Evolutionary conservation across 139 green algal genomes (phyloP).

Genomic region (Astrephomene gubernaculifera): DNA sequence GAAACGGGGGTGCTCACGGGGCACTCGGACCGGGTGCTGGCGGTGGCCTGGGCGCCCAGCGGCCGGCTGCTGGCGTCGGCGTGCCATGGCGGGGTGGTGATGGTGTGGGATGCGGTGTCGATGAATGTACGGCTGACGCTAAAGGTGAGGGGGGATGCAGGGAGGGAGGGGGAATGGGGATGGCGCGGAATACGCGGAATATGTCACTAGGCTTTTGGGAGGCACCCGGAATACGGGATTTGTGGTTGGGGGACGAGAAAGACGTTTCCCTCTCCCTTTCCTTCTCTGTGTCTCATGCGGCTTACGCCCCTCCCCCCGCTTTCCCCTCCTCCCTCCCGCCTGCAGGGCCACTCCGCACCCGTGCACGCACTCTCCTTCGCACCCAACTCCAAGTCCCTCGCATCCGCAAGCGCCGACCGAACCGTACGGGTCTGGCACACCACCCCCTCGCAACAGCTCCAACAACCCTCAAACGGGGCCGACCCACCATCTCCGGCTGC

Average conservation of each 20-base stretch:
- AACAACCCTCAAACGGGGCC: too few species aligned
- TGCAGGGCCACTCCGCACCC: constrained; percentile 25
- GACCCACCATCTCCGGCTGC: too few species aligned
- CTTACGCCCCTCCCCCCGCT: neutral
- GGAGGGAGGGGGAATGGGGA: too few species aligned
- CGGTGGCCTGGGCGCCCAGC: constrained; percentile 33
- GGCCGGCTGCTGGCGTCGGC: constrained; percentile 30
- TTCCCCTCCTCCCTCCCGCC: too few species aligned
- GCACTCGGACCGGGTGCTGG: constrained; percentile 45
- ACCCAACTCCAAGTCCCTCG: constrained; percentile 12
- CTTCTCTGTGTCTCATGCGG: neutral
- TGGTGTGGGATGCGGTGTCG: constrained; percentile 44
- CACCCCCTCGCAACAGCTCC: too few species aligned
- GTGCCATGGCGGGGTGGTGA: constrained; percentile 38
- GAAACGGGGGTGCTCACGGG: constrained; percentile 23
- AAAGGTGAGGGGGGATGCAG: neutral
- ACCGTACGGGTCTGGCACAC: constrained; percentile 42
- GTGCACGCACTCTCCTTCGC: constrained; percentile 29
- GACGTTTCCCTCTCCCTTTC: neutral
- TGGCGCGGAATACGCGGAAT: too few species aligned
- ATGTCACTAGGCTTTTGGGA: neutral
- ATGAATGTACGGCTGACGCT: neutral
- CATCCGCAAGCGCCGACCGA: constrained; percentile 11
- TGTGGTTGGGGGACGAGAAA: too few species aligned
- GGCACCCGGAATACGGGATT: too few species aligned